A percentile compares a stretch with the other conserved stretches of the same genome.
phyloP scores from a whole-genome alignment of 1,284 basidiomycete species.

The Cutaneotrichosporon sp. region DNA sequence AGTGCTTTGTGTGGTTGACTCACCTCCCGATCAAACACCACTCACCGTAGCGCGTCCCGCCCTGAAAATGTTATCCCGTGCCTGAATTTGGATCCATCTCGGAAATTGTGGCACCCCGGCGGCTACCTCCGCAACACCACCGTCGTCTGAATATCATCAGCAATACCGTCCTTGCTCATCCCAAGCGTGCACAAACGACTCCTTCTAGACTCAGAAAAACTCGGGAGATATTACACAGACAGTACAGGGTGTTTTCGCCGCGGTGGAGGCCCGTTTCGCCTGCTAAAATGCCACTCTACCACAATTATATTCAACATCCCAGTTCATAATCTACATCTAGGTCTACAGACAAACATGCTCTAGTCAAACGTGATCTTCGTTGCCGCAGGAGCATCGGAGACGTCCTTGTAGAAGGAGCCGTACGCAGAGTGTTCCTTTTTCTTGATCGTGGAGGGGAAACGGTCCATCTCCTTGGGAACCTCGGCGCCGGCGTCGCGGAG shows the following conservation, averaged over 20 bases:
- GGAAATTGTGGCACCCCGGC: neutral
- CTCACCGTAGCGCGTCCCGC: neutral
- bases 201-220: no score
- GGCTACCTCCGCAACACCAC: no score
- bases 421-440: conserved; percentile 62
- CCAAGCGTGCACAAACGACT: no score
- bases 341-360: conserved; percentile 2
- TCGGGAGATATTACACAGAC: no score
- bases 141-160: no score
- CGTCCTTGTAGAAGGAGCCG: conserved; percentile 73
- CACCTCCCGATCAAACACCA: neutral
- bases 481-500: conserved; percentile 76
- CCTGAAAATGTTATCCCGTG: neutral
- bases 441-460: conserved; percentile 95
- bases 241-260: no score
- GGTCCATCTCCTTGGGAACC: conserved; percentile 67
- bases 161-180: no score
- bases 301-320: neutral
- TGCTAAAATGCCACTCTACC: no score
- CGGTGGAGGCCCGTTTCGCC: no score
- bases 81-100: neutral
- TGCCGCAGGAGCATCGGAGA: conserved; percentile 65
- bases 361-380: conserved; percentile 81
- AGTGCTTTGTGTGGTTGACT: neutral
- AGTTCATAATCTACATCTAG: neutral